Base-by-base conservation (phyloP, 163 green algal genomes). In the Prototheca stagnorum region DNA sequence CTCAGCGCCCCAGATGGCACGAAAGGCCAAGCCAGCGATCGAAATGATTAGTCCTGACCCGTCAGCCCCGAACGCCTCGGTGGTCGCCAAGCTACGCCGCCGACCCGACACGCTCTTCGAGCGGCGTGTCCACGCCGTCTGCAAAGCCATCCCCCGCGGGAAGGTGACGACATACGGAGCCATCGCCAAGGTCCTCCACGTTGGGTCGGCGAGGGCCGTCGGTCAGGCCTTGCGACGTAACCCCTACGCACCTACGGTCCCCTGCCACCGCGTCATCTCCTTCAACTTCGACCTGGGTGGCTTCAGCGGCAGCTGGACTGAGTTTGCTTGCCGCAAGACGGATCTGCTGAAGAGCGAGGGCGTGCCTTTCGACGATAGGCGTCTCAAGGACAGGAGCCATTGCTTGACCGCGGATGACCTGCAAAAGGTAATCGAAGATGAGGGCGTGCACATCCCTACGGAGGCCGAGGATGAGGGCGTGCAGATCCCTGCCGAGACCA, bases 191-290 rank as follows among this genome's bases (percentile, higher is more conserved):
- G 60, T 70, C 7, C 49, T 88, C 17, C 48, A 44, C 12, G 72
- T n/a, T n/a, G n/a, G 51, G 29, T 64, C 62, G 7, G 58, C 78
- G 1, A 53, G 78, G 1, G 77, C 78, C 5, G 76, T 84, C 2
- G 78, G 78, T 2, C 72, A 84, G 70, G 79, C 74, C 0, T 59
- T 91, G 48, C 49, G 68, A 1, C 61, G 68, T 14, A 91, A 91
- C 51, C 80, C 80, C 0, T 87, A 68, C 56, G 79, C 79, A 0
- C 80, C 80, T 0, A 17, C 44, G 3, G 74, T 91, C 16, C 80
- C 80, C 8, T 91, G 80, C 59, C 80, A 91, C 62, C 59, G 80
- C 7, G 73, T 91, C 15, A 69, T 91, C 2, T 70, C 75, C 2
- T 42, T 58, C 9, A 53, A 65, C 23, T 49, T 78, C 0, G 17